Base-by-base conservation (phyloP, 2,329 filamentous ascomycete genomes). In the Scorias spongiosa region DNA sequence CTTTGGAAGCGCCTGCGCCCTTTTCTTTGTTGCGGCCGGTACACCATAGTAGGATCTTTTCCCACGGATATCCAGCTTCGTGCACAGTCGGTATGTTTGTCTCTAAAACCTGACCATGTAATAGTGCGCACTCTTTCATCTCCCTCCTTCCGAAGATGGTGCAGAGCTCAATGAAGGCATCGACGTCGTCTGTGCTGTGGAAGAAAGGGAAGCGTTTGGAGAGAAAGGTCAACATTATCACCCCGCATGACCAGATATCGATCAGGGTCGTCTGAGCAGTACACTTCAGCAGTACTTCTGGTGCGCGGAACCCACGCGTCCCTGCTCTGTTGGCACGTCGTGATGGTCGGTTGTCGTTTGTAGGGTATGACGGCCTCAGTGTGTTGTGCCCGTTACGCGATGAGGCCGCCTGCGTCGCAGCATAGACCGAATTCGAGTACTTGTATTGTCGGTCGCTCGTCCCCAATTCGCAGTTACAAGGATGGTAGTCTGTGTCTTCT, bases 141-240 rank as follows among this genome's bases (percentile, higher is more conserved):
- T 80, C 78, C 58, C 76, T 80, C 37, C 74, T 73, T 41, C 91
- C 91, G 60, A 96, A 95, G 48, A 98, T 93, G 46, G 86, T 93
- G 30, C 88, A 84, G 52, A 98, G 93, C 63, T 98, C 91, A 52
- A 98, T 89, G 74, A 95, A 82, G 42, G 91, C 91, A 58, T 98
- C 91, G 40, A 98, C 83, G 56, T 98, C 91, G 61, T 98, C 91
- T n/a, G 87, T 82, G 39, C 85, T 93, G 65, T 98, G 95, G 72
- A 98, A 98, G 65, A 98, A 98, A 1, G 91, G 91, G 56, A 98
- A 98, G 3, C 91, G 80, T 45, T 83, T 82, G 36, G 84, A 89
- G 11, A 98, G 70, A 49, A 98, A 82, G 1, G 91, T 98, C n/a
- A 98, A 71, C 2, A 98, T 73, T 44, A 98, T 93, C n/a, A 98